These are phyloP conservation scores for Fomitopsis serialis DNA, from an alignment of 768 basidiomycete genomes.

Conservation along the genomic window DNA sequence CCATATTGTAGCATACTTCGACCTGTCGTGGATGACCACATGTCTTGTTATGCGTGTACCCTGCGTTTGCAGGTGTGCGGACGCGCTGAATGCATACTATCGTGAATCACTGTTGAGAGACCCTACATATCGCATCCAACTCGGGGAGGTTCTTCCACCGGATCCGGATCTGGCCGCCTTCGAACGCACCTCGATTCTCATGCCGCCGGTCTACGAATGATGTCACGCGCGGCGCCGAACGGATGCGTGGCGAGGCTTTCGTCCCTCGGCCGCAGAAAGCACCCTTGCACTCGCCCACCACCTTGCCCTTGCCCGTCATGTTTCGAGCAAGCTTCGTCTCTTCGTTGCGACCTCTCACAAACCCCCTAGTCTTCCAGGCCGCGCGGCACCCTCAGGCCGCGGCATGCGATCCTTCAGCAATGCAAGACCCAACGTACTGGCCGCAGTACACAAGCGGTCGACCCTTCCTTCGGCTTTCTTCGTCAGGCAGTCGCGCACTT, in stretches of 20 bases:
- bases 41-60: no score
- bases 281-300: neutral
- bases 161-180: no score
- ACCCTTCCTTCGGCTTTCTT: conserved; percentile 19
- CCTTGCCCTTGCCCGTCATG: conserved; percentile 14
- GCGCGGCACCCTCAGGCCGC: conserved; percentile 13
- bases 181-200: neutral
- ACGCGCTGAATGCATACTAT: no score
- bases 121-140: no score
- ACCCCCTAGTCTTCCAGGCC: conserved; percentile 14
- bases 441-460: conserved; percentile 24
- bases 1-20: no score
- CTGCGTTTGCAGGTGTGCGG: no score
- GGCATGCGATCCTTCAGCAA: conserved; percentile 26
- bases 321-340: conserved; percentile 21
- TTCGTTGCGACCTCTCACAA: conserved; percentile 16
- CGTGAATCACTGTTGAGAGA: no score
- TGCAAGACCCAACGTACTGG: conserved; percentile 25
- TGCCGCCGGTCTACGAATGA: neutral
- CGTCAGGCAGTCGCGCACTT: conserved; percentile 34
- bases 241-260: neutral
- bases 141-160: no score
- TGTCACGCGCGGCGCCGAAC: conserved; percentile 1
- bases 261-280: neutral
- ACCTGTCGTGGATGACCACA: no score